Base-by-base conservation (phyloP, 345 rosid species). In the Mallotus nudiflorus region DNA sequence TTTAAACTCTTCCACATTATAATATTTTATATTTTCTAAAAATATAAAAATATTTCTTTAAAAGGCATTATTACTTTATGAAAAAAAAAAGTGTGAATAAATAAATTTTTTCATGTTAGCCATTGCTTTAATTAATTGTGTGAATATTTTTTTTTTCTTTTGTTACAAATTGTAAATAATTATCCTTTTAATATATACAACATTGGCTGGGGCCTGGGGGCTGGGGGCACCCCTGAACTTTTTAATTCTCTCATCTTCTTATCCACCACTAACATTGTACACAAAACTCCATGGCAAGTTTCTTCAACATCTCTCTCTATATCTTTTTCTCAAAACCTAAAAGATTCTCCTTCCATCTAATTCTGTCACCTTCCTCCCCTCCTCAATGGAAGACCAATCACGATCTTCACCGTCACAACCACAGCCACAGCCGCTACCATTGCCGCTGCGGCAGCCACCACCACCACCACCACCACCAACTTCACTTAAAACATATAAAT, bases 311-410 rank as follows among this genome's bases (percentile, higher is more conserved):
- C 14, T 28, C 60, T 48, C 55, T 56, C 65, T 51, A 2, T 39
- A 3, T 52, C 27, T n/a, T 56, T 59, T 22, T 28, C 55, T n/a
- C 28, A 44, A 31, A 9, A 2, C 71, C 20, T 45, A 45, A 14
- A 15, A 9, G 13, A 10, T 31, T 45, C 35, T 18, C 20, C 28
- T 29, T 73, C 25, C n/a, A 10, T 20, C 52, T 73, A n/a, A n/a
- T n/a, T 45, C n/a, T 9, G 20, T 16, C 39, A 22, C 53, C 28
- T n/a, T 53, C 49, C 5, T 16, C 49, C 62, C 80, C 79, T 20
- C 82, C 81, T 25, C 83, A 81, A 85, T 85, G 86, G 91, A 83
- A 78, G 70, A 73, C 27, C 73, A 80, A 61, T 68, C 78, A 40
- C 45, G 46, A 51, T 70, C 74, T 9, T 28, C 78, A 44, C 61